Evolutionary conservation across 202 grass and related monocot species (phyloP).

Genomic region (Carex arenaria): DNA sequence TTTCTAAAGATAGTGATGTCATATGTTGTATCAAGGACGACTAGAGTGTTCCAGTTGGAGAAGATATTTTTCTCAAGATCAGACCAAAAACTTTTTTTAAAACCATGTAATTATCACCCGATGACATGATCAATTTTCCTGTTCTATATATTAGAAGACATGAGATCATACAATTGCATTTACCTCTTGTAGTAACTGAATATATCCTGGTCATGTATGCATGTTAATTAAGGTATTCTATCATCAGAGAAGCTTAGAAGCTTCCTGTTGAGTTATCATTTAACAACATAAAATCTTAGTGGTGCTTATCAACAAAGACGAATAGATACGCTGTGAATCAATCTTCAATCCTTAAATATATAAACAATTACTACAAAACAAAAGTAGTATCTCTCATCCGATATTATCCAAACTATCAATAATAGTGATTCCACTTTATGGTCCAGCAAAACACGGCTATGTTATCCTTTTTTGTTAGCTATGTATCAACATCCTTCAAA

Average conservation of each 20-base stretch:
- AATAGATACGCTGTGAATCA: neutral
- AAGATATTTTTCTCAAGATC: neutral
- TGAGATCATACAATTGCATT: no score
- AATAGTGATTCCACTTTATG: neutral
- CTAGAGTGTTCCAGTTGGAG: conserved; percentile 11
- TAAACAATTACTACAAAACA: neutral
- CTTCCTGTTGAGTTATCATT: neutral
- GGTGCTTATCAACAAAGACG: neutral
- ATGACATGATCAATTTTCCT: neutral
- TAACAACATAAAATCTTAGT: neutral
- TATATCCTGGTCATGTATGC: neutral
- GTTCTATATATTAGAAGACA: no score
- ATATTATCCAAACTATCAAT: neutral
- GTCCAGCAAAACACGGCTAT: conserved; percentile 20
- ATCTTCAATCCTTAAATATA: neutral
- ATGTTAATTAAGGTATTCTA: neutral
- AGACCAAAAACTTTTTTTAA: neutral
- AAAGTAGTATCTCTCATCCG: neutral
- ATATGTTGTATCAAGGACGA: neutral
- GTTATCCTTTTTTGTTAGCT: conserved; percentile 7
- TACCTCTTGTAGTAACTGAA: no score
- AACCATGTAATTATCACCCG: neutral
- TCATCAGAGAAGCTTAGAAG: neutral
- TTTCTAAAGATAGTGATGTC: conserved; percentile 17
- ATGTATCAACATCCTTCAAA: conserved; percentile 20